A percentile compares a stretch with the other conserved stretches of the same genome.
phyloP scores from a whole-genome alignment of 441 rosid species.

The Pelargonium cotyledonis region DNA sequence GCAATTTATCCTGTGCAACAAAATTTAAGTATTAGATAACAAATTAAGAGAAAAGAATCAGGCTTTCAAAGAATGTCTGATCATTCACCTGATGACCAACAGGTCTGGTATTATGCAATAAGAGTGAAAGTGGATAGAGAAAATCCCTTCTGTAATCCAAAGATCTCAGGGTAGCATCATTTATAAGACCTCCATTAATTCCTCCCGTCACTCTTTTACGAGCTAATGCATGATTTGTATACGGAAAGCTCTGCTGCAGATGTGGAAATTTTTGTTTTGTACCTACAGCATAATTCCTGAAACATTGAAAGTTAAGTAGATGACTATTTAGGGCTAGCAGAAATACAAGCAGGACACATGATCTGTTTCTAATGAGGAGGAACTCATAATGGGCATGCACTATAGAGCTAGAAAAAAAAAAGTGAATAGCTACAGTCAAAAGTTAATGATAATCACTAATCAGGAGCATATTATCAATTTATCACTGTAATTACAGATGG shows the following conservation, averaged over 20 bases:
- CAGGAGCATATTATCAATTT: too few species aligned
- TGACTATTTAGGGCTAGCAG: too few species aligned
- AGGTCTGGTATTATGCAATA: slow-evolving; percentile 80
- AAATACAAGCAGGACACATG: too few species aligned
- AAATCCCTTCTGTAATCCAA: slow-evolving; percentile 67
- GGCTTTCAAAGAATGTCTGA: slow-evolving; percentile 11
- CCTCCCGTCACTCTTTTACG: slow-evolving; percentile 86
- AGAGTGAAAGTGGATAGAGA: slow-evolving; percentile 68
- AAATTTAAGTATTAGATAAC: slow-evolving; percentile 19
- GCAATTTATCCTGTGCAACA: slow-evolving; percentile 71
- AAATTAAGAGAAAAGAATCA: slow-evolving; percentile 3
- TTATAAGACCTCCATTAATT: slow-evolving; percentile 81
- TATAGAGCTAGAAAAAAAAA: too few species aligned
- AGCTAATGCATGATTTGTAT: slow-evolving; percentile 56
- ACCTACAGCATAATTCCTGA: slow-evolving; percentile 45
- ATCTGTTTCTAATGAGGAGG: too few species aligned
- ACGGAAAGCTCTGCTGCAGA: slow-evolving; percentile 49
- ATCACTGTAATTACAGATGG: too few species aligned
- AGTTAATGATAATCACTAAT: too few species aligned
- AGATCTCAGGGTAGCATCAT: slow-evolving; percentile 61
- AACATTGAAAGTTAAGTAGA: background rate
- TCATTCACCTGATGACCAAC: slow-evolving; percentile 75
- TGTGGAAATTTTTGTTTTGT: slow-evolving; percentile 41
- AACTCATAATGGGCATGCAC: too few species aligned
- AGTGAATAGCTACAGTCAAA: too few species aligned